A percentile compares a stretch with the other conserved stretches of the same genome.
Conservation (phyloP, 148 eudicot species). For the Persicaria tinctoria region DNA sequence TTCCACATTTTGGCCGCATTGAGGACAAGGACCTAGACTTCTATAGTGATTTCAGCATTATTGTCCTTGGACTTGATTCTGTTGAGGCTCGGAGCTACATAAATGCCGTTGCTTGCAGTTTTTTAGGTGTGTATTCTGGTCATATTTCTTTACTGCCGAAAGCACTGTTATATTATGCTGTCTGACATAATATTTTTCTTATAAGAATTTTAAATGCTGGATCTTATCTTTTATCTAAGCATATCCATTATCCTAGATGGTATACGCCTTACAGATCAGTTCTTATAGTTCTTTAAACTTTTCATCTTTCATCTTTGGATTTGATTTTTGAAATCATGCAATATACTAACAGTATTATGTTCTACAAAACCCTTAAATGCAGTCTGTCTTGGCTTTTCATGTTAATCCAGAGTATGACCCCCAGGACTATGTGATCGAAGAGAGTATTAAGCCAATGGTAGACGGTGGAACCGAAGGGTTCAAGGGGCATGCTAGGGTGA, state of each 20-base stretch:
- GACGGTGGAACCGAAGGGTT: conserved; percentile 99
- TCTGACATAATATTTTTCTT: neutral
- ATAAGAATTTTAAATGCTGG: neutral
- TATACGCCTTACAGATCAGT: neutral
- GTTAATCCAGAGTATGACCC: conserved; percentile 58
- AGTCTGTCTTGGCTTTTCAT: neutral
- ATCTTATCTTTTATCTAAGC: neutral
- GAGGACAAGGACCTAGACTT: conserved; percentile 88
- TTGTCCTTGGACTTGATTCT: conserved; percentile 34
- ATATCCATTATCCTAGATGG: neutral
- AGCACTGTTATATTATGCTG: neutral
- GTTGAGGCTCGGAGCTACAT: no score
- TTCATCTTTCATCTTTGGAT: neutral
- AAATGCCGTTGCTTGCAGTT: no score
- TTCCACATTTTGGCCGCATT: conserved; percentile 90
- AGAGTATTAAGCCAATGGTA: conserved; percentile 89
- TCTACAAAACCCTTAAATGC: neutral
- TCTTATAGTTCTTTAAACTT: neutral
- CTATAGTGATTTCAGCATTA: conserved; percentile 69
- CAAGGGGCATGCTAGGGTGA: conserved; percentile 93
- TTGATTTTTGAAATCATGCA: neutral
- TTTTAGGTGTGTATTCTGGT: neutral
- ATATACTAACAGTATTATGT: neutral
- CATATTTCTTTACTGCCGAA: neutral
- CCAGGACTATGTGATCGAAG: conserved; percentile 61